Conservation (phyloP, 1,139 yeast genomes). For the Nakaseomyces kungkrabaensis region DNA sequence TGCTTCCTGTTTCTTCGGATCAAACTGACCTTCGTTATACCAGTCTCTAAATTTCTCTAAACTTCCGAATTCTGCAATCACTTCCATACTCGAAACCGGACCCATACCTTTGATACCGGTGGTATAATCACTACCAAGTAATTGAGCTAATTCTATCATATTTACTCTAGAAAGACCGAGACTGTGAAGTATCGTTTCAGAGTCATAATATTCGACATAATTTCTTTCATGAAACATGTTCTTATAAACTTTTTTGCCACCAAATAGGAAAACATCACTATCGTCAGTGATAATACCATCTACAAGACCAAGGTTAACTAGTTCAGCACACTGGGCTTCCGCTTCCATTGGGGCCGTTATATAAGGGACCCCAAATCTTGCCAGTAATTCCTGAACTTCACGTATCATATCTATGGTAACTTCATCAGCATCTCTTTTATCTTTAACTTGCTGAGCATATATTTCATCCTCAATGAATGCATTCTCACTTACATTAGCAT, state of each 20-base stretch:
- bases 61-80: slow-evolving; percentile 73
- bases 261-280: slow-evolving; percentile 92
- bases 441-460: slow-evolving; percentile 45
- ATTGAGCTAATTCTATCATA: slow-evolving; percentile 67
- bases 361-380: slow-evolving; percentile 86
- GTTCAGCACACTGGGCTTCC: slow-evolving; percentile 92
- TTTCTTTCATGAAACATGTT: slow-evolving; percentile 93
- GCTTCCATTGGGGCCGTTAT: slow-evolving; percentile 98
- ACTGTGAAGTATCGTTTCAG: slow-evolving; percentile 47
- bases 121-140: slow-evolving; percentile 90
- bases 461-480: slow-evolving; percentile 33
- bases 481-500: slow-evolving; percentile 8
- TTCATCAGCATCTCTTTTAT: slow-evolving; percentile 81
- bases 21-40: slow-evolving; percentile 38
- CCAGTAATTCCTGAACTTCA: slow-evolving; percentile 81
- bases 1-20: slow-evolving; percentile 32
- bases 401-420: slow-evolving; percentile 78
- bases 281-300: slow-evolving; percentile 97
- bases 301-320: slow-evolving; percentile 55
- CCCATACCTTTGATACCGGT: slow-evolving; percentile 89
- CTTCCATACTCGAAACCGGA: slow-evolving; percentile 85
- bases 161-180: slow-evolving; percentile 55
- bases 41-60: slow-evolving; percentile 42
- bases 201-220: slow-evolving; percentile 77
- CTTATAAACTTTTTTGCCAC: slow-evolving; percentile 75